Base-by-base conservation (phyloP, 768 basidiomycete species). In the Tephrocybe rancida region DNA sequence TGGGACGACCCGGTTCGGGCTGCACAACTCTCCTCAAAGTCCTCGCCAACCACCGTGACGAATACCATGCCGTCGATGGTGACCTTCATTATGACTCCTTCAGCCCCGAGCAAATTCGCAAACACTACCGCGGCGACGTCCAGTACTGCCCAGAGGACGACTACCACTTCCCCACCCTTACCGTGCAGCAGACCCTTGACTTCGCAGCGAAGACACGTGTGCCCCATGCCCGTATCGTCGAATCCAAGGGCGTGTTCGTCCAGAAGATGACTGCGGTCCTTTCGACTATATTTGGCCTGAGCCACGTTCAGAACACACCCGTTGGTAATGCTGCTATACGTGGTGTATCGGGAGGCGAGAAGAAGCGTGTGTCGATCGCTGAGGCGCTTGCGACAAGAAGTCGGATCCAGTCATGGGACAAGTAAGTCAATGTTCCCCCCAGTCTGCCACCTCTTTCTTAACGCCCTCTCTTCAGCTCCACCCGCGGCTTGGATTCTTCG, bases 101-200 rank as follows among this genome's bases (percentile, higher is more conserved):
- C 54, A 70, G 84, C 0, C 81, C 88, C 1, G 70, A 81, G 1
- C 78, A 92, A 50, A 78, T 95, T 49, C 59, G 66, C 53, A 78
- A 82, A 54, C 79, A 80, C 47, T 88, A 84, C 65, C 86, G 87
- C 2, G 94, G 93, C 14, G 92, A 92, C 62, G 85, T 91, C 2
- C 81, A 83, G 50, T 93, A 91, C 65, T 87, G 81, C 55, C 88
- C 90, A 0, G 92, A 91, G 72, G 92, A 93, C 61, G 92, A 95
- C 64, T 74, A 90, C 1, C 92, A 93, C 65, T 89, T 94, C 60
- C 88, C 92, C 5, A 90, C 88, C 9, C 77, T 96, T 24, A 90
- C 88, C 5, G 90, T 93, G 27, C 78, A 82, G 44, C 80, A 92
- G 64, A 92, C 91, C 0, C 75, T 97, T 26, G 73, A 67, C 14